phyloP scores from a whole-genome alignment of 306 rosid genomes.

The Parietaria judaica region DNA sequence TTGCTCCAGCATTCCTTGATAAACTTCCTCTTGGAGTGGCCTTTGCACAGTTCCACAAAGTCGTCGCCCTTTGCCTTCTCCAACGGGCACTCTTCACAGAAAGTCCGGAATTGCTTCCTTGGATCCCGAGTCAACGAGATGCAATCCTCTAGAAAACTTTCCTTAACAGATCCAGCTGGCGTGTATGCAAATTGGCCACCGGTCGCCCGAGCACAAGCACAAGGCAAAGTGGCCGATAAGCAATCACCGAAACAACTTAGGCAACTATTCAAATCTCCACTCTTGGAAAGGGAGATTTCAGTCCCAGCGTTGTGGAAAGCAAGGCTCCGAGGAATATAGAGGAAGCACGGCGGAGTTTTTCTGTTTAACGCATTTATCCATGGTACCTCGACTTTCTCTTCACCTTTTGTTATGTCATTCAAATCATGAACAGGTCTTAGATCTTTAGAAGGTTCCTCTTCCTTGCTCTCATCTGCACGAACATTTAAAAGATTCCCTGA shows the following conservation, averaged over 20 bases:
- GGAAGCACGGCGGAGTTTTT: conserved; percentile 50
- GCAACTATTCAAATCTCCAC: conserved; percentile 61
- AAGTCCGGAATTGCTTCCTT: conserved; percentile 30
- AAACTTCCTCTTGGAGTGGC: conserved; percentile 67
- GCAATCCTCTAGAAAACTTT: conserved; percentile 64
- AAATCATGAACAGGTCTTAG: conserved; percentile 31
- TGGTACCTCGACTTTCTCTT: conserved; percentile 58
- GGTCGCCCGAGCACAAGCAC: conserved; percentile 57
- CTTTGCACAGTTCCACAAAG: conserved; percentile 82
- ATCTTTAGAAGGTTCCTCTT: conserved; percentile 35
- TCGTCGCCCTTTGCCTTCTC: conserved; percentile 61
- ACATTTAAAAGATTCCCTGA: conserved; percentile 23
- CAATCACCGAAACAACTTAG: conserved; percentile 77
- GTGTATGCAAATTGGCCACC: conserved; percentile 69
- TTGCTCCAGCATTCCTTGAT: conserved; percentile 93
- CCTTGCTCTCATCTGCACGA: conserved; percentile 23
- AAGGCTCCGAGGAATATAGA: conserved; percentile 48
- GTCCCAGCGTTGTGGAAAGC: conserved; percentile 55
- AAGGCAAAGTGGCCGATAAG: conserved; percentile 38
- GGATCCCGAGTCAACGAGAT: conserved; percentile 47
- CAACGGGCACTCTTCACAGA: conserved; percentile 68
- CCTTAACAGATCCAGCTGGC: conserved; percentile 53
- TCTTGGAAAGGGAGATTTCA: conserved; percentile 47
- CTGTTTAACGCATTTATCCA: conserved; percentile 51
- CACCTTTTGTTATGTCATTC: conserved; percentile 72